Evolutionary conservation across 225 moss, liverwort and hornwort genomes (phyloP), one percentile per base, ranked within the genome.

Genomic region (Takakia lepidozioides): DNA sequence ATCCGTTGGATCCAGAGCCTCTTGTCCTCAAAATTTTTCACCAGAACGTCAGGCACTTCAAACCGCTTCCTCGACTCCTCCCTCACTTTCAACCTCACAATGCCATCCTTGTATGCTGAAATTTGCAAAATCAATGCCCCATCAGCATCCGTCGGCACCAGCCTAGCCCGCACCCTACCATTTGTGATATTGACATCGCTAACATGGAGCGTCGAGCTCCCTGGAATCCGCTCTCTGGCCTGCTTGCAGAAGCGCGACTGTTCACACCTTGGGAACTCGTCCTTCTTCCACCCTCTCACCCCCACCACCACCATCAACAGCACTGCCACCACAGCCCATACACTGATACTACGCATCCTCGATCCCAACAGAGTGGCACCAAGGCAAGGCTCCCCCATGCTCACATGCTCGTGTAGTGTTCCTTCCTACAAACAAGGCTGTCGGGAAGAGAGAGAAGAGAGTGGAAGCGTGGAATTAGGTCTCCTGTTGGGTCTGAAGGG

Each of bases 41-140:
- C 74, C 61, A 91, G 56, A 10, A 99, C 87, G 36, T 99, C 83
- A 3, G 98, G 98, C 48, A 99, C 68, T 64, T 99, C 98, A 43
- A 99, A 99, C 11, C 98, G 57, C 74, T 76, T 76, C 20, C 41
- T 61, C 3, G 71, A 46, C 73, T 91, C 83, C 50, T 99, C 98
- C 29, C 74, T 58, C 71, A 91, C 87, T 56, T 83, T 91, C 18
- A 87, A 40, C 25, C 98, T 59, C 21, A 91, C 71, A 44, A 81
- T 99, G 29, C 91, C 98, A 25, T 74, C 87, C 51, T 66, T 56
- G 64, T 99, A 99, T 15, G 85, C 70, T 8, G 82, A 81, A 10
- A 99, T 59, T 46, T 99, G 73, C 54, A 99, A 32, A 39, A 68
- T 57, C 40, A 99, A 60, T 1, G 78, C 56, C 28, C 76, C 80